Conservation (phyloP, 75 land plant species). For the Selaginella tamariscina region DNA sequence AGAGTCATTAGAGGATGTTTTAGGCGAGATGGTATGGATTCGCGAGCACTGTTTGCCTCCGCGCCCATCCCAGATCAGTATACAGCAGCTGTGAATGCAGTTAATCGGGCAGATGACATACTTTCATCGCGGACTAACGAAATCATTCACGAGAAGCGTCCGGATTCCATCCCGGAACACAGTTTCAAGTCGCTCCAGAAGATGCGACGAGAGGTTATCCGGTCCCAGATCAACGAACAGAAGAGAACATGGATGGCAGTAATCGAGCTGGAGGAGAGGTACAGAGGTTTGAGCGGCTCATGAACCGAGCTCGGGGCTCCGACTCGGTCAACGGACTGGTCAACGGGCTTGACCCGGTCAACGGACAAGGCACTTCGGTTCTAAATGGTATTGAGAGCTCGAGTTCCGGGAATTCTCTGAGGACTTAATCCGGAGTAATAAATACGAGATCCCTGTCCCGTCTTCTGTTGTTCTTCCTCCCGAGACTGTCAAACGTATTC, state of each 20-base stretch:
- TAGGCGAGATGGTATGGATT: conserved; percentile 42
- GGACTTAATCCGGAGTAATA: too few relatives aligned
- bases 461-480: conserved; percentile 18
- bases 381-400: conserved; percentile 13
- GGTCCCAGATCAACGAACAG: conserved; percentile 36
- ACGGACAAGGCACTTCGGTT: neutral
- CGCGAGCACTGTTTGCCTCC: conserved; percentile 38
- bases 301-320: conserved; percentile 34
- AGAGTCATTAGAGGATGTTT: conserved; percentile 28
- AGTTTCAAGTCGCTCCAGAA: conserved; percentile 40
- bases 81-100: conserved; percentile 33
- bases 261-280: conserved; percentile 41
- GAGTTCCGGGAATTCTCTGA: neutral
- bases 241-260: conserved; percentile 34
- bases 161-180: conserved; percentile 36
- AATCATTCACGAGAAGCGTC: conserved; percentile 26
- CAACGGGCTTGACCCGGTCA: neutral
- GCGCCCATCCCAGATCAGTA: conserved; percentile 47
- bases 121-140: conserved; percentile 28
- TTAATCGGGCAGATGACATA: conserved; percentile 37
- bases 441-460: too few relatives aligned
- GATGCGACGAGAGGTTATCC: conserved; percentile 37
- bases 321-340: conserved; percentile 14
- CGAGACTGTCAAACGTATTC: conserved; percentile 9
- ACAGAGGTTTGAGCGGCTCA: conserved; percentile 34